A percentile compares a stretch with the other conserved stretches of the same genome.
Evolutionary conservation across 805 yeast genomes (phyloP).

Genomic region (Sugiyamaella qingdaonensis): DNA sequence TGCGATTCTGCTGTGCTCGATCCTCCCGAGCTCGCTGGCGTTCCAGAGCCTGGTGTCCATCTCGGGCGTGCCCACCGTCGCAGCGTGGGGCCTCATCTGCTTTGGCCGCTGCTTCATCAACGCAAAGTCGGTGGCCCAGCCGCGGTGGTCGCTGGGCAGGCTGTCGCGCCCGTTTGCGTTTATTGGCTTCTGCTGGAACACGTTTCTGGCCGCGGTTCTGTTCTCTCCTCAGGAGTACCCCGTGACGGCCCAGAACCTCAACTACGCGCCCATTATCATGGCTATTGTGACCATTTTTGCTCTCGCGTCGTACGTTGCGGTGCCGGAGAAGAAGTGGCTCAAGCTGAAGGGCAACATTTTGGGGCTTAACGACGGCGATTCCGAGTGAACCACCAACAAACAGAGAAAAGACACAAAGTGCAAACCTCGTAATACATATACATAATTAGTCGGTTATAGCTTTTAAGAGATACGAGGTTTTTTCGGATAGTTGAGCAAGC

Average conservation of each 20-base stretch:
- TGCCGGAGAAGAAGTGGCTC: slow-evolving; percentile 22
- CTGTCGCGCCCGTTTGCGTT: slow-evolving; percentile 19
- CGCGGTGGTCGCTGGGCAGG: slow-evolving; percentile 19
- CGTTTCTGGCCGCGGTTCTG: slow-evolving; percentile 17
- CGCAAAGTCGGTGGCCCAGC: slow-evolving; percentile 5
- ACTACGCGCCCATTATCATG: slow-evolving; percentile 23
- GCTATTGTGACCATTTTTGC: slow-evolving; percentile 22
- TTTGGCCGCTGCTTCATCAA: slow-evolving; percentile 21
- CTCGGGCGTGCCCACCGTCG: slow-evolving; percentile 23
- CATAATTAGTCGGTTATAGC: no score
- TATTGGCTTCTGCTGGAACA: slow-evolving; percentile 21
- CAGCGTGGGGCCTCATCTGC: slow-evolving; percentile 22
- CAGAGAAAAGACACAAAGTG: no score
- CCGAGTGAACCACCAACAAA: background rate
- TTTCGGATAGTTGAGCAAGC: no score
- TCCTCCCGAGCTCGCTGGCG: slow-evolving; percentile 22
- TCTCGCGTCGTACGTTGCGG: slow-evolving; percentile 13
- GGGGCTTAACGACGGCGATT: background rate
- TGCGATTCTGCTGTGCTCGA: slow-evolving; percentile 21
- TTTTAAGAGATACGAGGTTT: no score
- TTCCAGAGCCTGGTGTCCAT: slow-evolving; percentile 24
- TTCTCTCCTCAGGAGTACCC: slow-evolving; percentile 24
- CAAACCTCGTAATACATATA: no score
- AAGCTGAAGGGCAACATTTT: slow-evolving; percentile 4
- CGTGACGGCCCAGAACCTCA: slow-evolving; percentile 19